These are phyloP conservation scores for Amylocystis lapponica DNA, from an alignment of 768 basidiomycete genomes.

Conservation along the genomic window DNA sequence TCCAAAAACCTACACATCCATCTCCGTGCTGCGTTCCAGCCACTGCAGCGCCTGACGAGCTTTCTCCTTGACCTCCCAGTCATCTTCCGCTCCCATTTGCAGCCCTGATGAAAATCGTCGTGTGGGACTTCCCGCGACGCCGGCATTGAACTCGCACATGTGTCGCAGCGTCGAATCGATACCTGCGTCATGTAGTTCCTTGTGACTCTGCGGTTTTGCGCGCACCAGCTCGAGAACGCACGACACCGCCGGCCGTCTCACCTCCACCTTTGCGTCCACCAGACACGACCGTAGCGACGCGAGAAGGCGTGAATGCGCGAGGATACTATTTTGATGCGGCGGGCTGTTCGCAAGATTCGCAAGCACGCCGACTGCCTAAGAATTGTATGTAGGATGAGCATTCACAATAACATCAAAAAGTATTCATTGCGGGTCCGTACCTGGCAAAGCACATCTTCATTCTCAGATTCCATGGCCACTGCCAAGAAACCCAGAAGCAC, in stretches of 20 bases:
- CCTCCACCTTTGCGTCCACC: slow-evolving; percentile 50
- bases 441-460: slow-evolving; percentile 51
- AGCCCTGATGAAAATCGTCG: slow-evolving; percentile 21
- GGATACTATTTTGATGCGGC: slow-evolving; percentile 43
- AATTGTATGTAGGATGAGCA: neutral
- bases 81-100: slow-evolving; percentile 47
- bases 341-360: slow-evolving; percentile 67
- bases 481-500: slow-evolving; percentile 42
- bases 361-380: slow-evolving; percentile 51
- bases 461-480: slow-evolving; percentile 41
- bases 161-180: slow-evolving; percentile 38
- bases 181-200: slow-evolving; percentile 37
- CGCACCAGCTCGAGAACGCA: slow-evolving; percentile 55
- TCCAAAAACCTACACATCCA: neutral
- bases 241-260: slow-evolving; percentile 53
- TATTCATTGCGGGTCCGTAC: slow-evolving; percentile 22
- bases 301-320: slow-evolving; percentile 47
- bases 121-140: slow-evolving; percentile 26
- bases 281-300: slow-evolving; percentile 50
- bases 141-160: slow-evolving; percentile 35
- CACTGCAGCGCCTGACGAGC: slow-evolving; percentile 53
- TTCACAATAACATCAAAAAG: too few species aligned
- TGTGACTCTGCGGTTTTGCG: slow-evolving; percentile 30
- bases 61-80: slow-evolving; percentile 50
- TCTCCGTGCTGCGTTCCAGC: neutral